These are phyloP conservation scores for Rhypophila decipiens DNA, from an alignment of 495 filamentous ascomycete species.

Conservation along the genomic window DNA sequence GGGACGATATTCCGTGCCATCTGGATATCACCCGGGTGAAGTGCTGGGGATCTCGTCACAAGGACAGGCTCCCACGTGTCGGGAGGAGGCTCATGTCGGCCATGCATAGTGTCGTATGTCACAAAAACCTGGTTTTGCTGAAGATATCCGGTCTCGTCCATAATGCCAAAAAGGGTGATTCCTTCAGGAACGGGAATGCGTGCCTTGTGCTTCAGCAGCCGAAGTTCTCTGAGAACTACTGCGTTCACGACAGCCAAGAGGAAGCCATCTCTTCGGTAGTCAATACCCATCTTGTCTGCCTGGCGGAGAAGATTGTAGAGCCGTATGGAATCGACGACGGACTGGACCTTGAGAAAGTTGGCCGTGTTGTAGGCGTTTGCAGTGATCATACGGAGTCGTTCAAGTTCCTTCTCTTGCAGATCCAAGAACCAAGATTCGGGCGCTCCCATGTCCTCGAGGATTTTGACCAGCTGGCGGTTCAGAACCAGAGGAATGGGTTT, in stretches of 20 bases:
- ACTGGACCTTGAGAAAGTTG: conserved; percentile 51
- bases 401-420: conserved; percentile 52
- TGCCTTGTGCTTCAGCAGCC: conserved; percentile 67
- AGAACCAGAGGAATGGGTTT: conserved; percentile 62
- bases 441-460: conserved; percentile 66
- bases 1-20: conserved; percentile 42
- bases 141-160: conserved; percentile 72
- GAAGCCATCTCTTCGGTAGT: conserved; percentile 60
- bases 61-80: conserved; percentile 27
- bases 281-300: conserved; percentile 44
- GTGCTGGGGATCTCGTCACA: conserved; percentile 65
- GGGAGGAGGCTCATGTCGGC: conserved; percentile 16
- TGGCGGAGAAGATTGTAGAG: conserved; percentile 54
- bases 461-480: conserved; percentile 75
- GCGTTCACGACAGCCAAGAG: conserved; percentile 59
- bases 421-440: conserved; percentile 49
- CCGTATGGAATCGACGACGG: conserved; percentile 47
- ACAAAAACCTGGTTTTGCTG: conserved; percentile 62
- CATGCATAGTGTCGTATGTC: conserved; percentile 32
- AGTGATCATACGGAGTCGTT: conserved; percentile 51
- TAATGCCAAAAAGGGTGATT: conserved; percentile 67
- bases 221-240: conserved; percentile 55
- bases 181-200: conserved; percentile 65
- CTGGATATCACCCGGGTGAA: conserved; percentile 80
- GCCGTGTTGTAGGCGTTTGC: conserved; percentile 50